Conservation (phyloP, 176 grass and related monocot genomes). For the Ampelocalamus luodianensis region DNA sequence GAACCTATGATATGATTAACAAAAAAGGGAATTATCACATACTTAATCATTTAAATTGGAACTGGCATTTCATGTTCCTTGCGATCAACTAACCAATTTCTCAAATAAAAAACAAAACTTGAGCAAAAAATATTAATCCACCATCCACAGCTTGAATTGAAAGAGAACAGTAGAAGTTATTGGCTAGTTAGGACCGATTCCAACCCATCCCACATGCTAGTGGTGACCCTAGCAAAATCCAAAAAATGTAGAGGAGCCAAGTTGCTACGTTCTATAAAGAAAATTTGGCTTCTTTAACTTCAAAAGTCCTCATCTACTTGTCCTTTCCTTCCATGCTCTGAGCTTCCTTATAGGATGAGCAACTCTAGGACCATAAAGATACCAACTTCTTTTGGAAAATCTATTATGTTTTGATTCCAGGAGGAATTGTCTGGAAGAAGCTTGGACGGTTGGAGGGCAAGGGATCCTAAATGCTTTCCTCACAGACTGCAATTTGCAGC, state of each 20-base stretch:
- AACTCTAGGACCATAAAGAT: slow-evolving; percentile 53
- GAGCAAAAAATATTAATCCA: neutral
- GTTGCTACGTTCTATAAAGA: slow-evolving; percentile 58
- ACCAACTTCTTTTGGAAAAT: slow-evolving; percentile 47
- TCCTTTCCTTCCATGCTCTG: slow-evolving; percentile 52
- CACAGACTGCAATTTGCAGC: slow-evolving; percentile 48
- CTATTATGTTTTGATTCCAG: slow-evolving; percentile 42
- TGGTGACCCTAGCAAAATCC: slow-evolving; percentile 53
- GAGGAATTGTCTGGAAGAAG: slow-evolving; percentile 59
- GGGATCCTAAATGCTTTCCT: slow-evolving; percentile 48
- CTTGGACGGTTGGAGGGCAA: slow-evolving; percentile 45
- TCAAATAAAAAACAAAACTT: neutral
- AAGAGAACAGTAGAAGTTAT: slow-evolving; percentile 20
- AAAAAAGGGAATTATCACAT: neutral
- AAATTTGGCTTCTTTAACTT: slow-evolving; percentile 62
- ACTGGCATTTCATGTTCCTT: neutral
- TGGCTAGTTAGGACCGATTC: slow-evolving; percentile 30
- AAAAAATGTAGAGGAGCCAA: slow-evolving; percentile 44
- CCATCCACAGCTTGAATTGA: neutral
- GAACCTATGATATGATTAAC: neutral
- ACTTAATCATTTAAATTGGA: slow-evolving; percentile 24
- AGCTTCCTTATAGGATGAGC: slow-evolving; percentile 61
- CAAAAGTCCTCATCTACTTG: slow-evolving; percentile 57
- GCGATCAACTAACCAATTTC: slow-evolving; percentile 11
- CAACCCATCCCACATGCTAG: slow-evolving; percentile 45